phyloP scores from a whole-genome alignment of 116 monocot genomes.

The Dioscorea cayenensis region DNA sequence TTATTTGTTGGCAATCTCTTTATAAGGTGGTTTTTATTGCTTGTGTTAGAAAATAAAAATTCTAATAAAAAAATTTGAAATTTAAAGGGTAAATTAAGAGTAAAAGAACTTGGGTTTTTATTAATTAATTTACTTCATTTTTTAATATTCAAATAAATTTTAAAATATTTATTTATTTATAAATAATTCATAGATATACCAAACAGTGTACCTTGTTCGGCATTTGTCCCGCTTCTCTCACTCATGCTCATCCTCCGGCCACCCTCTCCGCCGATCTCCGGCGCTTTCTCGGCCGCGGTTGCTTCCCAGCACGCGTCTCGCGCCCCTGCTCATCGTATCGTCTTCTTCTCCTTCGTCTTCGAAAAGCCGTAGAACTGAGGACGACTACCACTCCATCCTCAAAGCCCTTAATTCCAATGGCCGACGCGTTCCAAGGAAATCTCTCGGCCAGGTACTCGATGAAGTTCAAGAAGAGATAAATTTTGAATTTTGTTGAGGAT shows the following conservation, averaged over 20 bases:
- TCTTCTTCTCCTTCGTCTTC: constrained; percentile 3
- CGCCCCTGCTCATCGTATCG: not conserved
- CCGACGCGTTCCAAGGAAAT: constrained; percentile 65
- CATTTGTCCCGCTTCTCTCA: too few species aligned
- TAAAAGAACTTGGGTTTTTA: too few species aligned
- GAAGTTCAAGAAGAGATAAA: not conserved
- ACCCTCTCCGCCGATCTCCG: constrained; percentile 3
- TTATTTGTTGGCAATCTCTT: too few species aligned
- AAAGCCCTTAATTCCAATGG: constrained; percentile 69
- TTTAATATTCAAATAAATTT: too few species aligned
- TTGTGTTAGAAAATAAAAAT: too few species aligned
- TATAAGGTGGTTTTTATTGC: too few species aligned
- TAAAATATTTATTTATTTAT: too few species aligned
- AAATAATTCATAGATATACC: too few species aligned
- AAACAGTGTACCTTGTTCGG: too few species aligned
- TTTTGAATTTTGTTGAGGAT: not conserved
- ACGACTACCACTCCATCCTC: constrained; percentile 78
- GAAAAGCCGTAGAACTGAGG: constrained; percentile 14
- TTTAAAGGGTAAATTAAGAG: too few species aligned
- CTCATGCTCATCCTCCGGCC: not conserved
- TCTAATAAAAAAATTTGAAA: too few species aligned
- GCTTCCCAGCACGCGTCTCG: constrained; percentile 1
- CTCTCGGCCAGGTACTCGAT: constrained; percentile 70
- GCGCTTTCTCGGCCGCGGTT: not conserved
- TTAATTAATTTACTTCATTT: too few species aligned